Conservation (phyloP, 2,329 filamentous ascomycete species). For the Trichoderma endophyticum region DNA sequence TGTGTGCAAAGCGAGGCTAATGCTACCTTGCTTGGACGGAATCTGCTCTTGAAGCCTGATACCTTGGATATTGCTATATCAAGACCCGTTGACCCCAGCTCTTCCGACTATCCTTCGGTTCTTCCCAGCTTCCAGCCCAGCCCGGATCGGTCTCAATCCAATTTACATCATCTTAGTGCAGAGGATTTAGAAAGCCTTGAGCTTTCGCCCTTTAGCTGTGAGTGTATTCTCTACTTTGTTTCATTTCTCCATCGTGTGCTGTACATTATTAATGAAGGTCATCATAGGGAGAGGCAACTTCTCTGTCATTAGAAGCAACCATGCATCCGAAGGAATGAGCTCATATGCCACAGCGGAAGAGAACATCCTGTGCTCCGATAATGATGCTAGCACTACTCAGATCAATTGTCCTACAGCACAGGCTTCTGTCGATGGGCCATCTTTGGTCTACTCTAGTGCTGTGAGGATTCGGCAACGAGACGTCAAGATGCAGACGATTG, state of each 20-base stretch:
- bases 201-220: constrained; percentile 36
- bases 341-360: constrained; percentile 29
- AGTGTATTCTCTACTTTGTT: constrained; percentile 7
- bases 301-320: constrained; percentile 21
- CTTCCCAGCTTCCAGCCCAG: constrained; percentile 35
- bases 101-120: constrained; percentile 35
- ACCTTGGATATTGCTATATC: background rate
- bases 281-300: constrained; percentile 26
- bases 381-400: constrained; percentile 1
- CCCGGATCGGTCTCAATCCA: constrained; percentile 27
- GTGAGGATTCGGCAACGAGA: constrained; percentile 39
- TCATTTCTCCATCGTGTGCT: background rate
- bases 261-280: background rate
- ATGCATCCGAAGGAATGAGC: constrained; percentile 25
- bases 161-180: constrained; percentile 30
- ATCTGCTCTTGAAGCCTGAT: background rate
- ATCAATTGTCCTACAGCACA: background rate
- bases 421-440: constrained; percentile 18
- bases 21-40: background rate
- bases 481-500: constrained; percentile 37
- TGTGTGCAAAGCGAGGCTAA: background rate
- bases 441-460: constrained; percentile 33
- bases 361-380: background rate
- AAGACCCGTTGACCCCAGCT: constrained; percentile 22
- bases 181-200: constrained; percentile 36